phyloP scores from a whole-genome alignment of 129 eudicot genomes.

The Artemisia annua region DNA sequence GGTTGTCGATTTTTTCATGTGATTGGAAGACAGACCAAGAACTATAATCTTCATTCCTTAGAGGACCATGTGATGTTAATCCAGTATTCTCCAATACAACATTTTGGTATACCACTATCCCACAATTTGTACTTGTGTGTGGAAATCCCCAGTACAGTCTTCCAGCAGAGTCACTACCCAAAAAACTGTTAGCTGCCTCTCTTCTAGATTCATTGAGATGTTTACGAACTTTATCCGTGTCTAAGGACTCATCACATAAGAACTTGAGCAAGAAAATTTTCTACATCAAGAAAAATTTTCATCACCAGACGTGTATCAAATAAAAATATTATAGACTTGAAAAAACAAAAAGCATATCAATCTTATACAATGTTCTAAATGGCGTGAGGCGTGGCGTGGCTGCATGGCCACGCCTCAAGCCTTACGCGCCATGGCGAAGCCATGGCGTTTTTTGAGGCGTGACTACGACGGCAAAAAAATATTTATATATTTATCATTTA shows the following conservation, averaged over 20 bases:
- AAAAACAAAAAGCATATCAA: neutral
- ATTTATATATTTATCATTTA: no score
- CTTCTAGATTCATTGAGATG: slow-evolving; percentile 26
- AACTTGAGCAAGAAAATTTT: slow-evolving; percentile 47
- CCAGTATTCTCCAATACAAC: neutral
- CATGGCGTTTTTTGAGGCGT: no score
- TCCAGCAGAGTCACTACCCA: slow-evolving; percentile 53
- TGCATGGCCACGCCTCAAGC: no score
- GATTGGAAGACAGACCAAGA: slow-evolving; percentile 41
- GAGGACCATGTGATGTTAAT: no score
- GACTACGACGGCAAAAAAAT: no score
- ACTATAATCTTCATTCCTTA: neutral
- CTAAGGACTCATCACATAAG: slow-evolving; percentile 45
- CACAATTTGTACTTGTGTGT: slow-evolving; percentile 24
- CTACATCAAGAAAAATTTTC: slow-evolving; percentile 25
- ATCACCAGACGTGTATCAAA: neutral
- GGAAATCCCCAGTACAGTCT: slow-evolving; percentile 55
- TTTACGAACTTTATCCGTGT: slow-evolving; percentile 32
- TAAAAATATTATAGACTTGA: neutral
- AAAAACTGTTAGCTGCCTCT: slow-evolving; percentile 22
- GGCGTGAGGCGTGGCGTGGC: no score
- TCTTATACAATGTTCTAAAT: no score
- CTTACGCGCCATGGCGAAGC: no score
- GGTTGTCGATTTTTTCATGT: slow-evolving; percentile 31
- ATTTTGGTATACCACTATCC: slow-evolving; percentile 29